Percentiles rank a stretch among this genome's conserved stretches.
Evolutionary conservation across 495 filamentous ascomycete species (phyloP).

Genomic region (Annulohypoxylon nitens): DNA sequence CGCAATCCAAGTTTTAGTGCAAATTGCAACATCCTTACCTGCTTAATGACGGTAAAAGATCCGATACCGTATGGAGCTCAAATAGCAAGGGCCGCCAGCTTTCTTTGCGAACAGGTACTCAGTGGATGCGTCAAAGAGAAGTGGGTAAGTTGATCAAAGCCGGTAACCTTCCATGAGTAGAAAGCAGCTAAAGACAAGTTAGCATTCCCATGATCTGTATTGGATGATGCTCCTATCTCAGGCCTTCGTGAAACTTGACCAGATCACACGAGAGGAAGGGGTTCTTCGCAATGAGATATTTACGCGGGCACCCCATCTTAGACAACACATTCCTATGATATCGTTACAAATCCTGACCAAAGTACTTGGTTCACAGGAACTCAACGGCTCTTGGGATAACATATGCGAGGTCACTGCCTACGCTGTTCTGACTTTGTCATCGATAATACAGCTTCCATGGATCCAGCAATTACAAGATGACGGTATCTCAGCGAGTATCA

Average conservation of each 20-base stretch:
- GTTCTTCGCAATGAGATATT: background rate
- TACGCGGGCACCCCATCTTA: background rate
- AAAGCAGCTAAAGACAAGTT: too few species aligned
- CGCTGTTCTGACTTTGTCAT: constrained; percentile 4
- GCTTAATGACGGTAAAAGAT: constrained; percentile 40
- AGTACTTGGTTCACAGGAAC: background rate
- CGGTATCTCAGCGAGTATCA: background rate
- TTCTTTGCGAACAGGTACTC: background rate
- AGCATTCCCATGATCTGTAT: background rate
- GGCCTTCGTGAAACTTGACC: background rate
- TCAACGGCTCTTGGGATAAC: constrained; percentile 3
- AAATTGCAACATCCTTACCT: constrained; percentile 60
- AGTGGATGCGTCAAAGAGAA: constrained; percentile 16
- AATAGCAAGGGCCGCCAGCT: constrained; percentile 4
- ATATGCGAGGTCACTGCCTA: constrained; percentile 22
- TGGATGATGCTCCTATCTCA: constrained; percentile 21
- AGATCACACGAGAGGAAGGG: background rate
- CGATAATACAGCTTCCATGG: constrained; percentile 12
- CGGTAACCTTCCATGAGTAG: background rate
- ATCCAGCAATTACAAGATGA: background rate
- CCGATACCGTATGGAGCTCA: background rate
- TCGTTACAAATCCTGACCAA: background rate
- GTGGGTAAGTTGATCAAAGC: constrained; percentile 18
- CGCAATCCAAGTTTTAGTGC: constrained; percentile 55
- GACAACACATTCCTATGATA: constrained; percentile 10